Base-by-base conservation (phyloP, 2,329 filamentous ascomycete genomes). In the Alternaria viburni region DNA sequence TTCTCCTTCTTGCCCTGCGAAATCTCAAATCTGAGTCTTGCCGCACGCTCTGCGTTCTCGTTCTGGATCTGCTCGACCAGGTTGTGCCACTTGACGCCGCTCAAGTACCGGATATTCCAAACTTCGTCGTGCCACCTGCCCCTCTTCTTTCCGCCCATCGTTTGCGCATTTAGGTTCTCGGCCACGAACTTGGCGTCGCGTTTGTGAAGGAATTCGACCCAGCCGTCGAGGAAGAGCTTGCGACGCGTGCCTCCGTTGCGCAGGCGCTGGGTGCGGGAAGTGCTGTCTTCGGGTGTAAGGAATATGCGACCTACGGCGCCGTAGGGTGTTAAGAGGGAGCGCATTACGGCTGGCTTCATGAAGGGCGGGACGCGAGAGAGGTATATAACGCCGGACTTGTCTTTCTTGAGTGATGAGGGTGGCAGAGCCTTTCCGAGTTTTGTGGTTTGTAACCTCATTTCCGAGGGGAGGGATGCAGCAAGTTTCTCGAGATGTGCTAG, bases 81-180 rank as follows among this genome's bases (percentile, higher is more conserved):
- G 71, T 86, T 81, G 51, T 80, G 83, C 93, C 93, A 96, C 80
- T 95, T 96, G 82, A 96, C 95, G 1, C 91, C 92, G 67, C 88
- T 90, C 66, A 96, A 82, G 75, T 96, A 96, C 64, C 91, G 86
- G 66, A 96, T 82, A 72, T 91, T 94, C 93, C 93, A 96, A 47
- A 96, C 86, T 77, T 96, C 93, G 77, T 96, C 93, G 71, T 91
- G 88, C 82, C 95, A 96, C 77, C 91, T 93, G 52, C 87, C 88
- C 12, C 92, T 87, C 82, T 96, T 96, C 82, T 94, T 94, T 25
- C 93, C 93, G 54, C 92, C 92, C 68, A 96, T 91, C 12, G 87
- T 92, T 66, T 87, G 87, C 45, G 91, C 90, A 75, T 96, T 96
- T 54, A 96, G 83, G 25, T 91, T 85, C 69, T 93, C 90, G 54